These are phyloP conservation scores for Sutorius australiensis DNA, from an alignment of 768 basidiomycete species.

Conservation along the genomic window DNA sequence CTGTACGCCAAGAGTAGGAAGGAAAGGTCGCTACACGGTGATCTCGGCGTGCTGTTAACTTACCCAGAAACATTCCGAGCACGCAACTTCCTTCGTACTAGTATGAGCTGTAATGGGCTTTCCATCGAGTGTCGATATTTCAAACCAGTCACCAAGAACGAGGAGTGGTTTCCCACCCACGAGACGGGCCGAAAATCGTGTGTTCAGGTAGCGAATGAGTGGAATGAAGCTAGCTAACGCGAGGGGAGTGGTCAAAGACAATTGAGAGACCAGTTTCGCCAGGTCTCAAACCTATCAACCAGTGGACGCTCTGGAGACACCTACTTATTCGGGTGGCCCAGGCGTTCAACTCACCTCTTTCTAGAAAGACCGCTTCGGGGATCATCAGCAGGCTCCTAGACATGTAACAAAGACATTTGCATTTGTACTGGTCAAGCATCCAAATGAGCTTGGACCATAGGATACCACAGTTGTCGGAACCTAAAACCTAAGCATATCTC, in stretches of 20 bases:
- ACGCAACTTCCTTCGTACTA: background rate
- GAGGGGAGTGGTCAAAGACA: background rate
- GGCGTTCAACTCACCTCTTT: background rate
- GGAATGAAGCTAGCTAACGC: background rate
- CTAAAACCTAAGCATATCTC: background rate
- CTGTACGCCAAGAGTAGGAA: background rate
- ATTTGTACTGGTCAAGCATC: background rate
- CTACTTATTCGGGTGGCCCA: too few species aligned
- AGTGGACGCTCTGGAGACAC: background rate
- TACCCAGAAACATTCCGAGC: background rate
- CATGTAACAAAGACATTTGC: background rate
- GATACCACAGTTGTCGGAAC: background rate
- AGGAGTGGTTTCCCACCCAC: background rate
- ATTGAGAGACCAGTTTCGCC: background rate
- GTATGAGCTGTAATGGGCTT: background rate
- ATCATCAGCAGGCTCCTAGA: background rate
- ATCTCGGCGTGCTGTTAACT: background rate
- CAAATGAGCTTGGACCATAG: too few species aligned
- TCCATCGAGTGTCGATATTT: background rate
- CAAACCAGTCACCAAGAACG: background rate
- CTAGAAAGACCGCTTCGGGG: background rate
- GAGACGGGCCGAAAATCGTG: too few species aligned
- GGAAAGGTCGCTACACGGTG: background rate
- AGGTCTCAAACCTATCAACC: background rate
- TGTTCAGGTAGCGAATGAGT: too few species aligned